Evolutionary conservation across 768 basidiomycete genomes (phyloP).

Genomic region (Suillus americanus): DNA sequence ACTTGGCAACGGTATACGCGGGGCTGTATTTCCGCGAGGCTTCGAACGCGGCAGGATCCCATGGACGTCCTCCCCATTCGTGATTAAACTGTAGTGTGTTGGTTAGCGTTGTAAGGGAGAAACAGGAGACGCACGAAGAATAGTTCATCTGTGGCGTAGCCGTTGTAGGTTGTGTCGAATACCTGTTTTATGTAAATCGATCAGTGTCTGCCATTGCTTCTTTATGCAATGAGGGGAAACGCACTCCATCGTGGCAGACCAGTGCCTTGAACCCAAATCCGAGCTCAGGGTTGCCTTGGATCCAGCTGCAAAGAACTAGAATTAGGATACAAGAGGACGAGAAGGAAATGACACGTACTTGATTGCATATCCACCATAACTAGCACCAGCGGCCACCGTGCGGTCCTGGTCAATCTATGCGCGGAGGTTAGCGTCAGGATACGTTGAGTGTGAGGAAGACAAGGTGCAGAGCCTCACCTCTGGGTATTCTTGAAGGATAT

Average conservation of each 20-base stretch:
- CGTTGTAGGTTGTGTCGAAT: constrained; percentile 76
- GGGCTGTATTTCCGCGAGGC: constrained; percentile 73
- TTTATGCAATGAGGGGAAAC: constrained; percentile 15
- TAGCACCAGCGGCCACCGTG: constrained; percentile 77
- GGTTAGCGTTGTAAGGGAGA: not conserved
- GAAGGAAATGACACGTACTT: constrained; percentile 50
- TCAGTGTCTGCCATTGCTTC: not conserved
- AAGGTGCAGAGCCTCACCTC: constrained; percentile 46
- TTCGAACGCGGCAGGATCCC: constrained; percentile 58
- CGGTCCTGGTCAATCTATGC: constrained; percentile 66
- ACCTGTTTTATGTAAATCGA: constrained; percentile 38
- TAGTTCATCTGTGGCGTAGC: constrained; percentile 89
- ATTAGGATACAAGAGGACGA: constrained; percentile 8
- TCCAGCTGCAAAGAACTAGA: constrained; percentile 61
- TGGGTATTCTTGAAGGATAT: constrained; percentile 63
- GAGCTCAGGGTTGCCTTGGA: constrained; percentile 90
- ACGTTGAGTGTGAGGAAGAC: not conserved
- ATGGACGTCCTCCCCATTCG: constrained; percentile 83
- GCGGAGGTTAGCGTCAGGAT: not conserved
- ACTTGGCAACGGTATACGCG: constrained; percentile 75
- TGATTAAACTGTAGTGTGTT: constrained; percentile 67
- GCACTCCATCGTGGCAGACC: constrained; percentile 88
- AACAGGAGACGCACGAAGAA: constrained; percentile 66
- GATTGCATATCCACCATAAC: constrained; percentile 87
- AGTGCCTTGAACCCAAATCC: constrained; percentile 90